Evolutionary conservation across 768 basidiomycete species (phyloP), one percentile per base, ranked within the genome.

Genomic region (Gelatoporia subvermispora): DNA sequence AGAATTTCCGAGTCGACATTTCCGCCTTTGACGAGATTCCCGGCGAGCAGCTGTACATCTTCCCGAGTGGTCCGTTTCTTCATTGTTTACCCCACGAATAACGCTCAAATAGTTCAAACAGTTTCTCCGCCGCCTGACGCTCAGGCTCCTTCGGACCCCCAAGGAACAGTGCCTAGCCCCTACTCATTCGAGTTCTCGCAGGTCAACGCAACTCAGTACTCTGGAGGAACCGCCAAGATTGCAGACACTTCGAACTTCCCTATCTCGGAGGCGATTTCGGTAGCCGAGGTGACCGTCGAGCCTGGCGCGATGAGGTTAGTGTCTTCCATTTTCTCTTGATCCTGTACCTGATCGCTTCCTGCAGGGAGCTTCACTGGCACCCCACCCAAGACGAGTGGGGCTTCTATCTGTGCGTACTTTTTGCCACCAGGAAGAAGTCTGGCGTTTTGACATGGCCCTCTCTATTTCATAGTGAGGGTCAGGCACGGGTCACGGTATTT

Each of bases 291-390:
- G n/a, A 76, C 71, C 17, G 72, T 82, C 24, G 67, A 77, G 41
- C 74, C 77, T 8, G 77, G 77, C 39, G 78, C 72, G 45, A 75
- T 79, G 57, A 67, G 77, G 50, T 79, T 81, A 52, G 71, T 84
- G 48, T 80, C 20, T n/a, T 25, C 3, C 24, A 21, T 20, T 17
- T 23, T 37, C 22, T 17, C 16, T 44, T 17, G n/a, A 4, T 2
- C 24, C n/a, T 28, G 31, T 13, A 1, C 7, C 28, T 31, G 18
- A 25, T 22, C 13, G 13, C 1, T 2, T 11, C 38, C 22, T 41
- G 5, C 35, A 31, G 55, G 3, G 58, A 59, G 43, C 4, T 49
- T 25, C 43, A 45, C 48, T 53, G 46, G 38, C 46, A 47, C 39
- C 46, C 46, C 37, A 21, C 23, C 22, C 21, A 37, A 20, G 46